phyloP scores from a whole-genome alignment of 305 asterid genomes.

The Fraxinus xanthoxyloides region DNA sequence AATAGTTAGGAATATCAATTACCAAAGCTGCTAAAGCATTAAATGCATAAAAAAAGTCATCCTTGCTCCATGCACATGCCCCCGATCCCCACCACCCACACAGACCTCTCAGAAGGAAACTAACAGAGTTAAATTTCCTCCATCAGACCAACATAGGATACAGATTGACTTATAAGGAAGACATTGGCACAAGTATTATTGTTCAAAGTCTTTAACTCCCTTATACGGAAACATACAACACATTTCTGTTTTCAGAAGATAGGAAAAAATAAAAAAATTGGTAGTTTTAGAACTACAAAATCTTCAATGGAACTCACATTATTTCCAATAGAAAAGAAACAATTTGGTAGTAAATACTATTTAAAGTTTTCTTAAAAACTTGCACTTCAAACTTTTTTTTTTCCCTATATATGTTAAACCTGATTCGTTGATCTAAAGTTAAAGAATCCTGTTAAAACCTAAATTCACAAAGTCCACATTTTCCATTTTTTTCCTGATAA shows the following conservation, averaged over 20 bases:
- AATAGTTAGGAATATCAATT: background rate
- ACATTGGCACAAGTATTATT: background rate
- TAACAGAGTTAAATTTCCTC: background rate
- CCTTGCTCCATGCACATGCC: background rate
- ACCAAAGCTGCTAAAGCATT: background rate
- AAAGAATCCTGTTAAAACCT: background rate
- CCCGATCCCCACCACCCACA: background rate
- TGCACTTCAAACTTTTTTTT: background rate
- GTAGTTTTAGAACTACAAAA: background rate
- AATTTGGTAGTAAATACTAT: background rate
- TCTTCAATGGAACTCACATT: background rate
- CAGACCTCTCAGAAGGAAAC: background rate
- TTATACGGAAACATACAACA: background rate
- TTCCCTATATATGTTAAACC: background rate
- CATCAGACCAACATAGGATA: background rate
- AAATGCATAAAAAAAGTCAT: background rate
- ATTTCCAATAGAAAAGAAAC: background rate
- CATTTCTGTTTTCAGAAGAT: background rate
- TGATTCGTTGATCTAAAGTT: background rate
- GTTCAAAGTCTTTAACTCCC: background rate
- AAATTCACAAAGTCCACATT: background rate
- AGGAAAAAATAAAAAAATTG: background rate
- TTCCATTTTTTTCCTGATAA: background rate
- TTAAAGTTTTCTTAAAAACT: background rate
- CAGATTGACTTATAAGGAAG: background rate